These are phyloP conservation scores for Wallemia hederae DNA, from an alignment of 1,284 basidiomycete genomes.

Conservation along the genomic window DNA sequence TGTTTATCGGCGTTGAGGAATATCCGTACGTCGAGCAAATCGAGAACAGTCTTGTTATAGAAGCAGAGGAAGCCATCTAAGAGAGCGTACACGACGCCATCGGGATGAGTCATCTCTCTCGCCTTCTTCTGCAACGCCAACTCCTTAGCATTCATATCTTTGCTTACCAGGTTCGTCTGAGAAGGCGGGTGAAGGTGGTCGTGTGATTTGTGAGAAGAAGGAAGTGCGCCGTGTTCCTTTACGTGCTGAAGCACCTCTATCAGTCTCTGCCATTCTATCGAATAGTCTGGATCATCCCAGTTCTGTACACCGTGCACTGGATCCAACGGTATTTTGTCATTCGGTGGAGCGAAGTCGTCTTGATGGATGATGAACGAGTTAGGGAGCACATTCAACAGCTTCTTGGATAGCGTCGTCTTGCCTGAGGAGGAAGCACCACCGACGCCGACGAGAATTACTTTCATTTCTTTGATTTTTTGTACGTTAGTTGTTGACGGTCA, in stretches of 20 bases:
- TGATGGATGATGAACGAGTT: conserved; percentile 1
- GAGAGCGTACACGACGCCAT: neutral
- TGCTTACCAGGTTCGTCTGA: neutral
- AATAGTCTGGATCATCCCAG: neutral
- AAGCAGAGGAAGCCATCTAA: neutral
- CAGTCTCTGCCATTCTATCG: neutral
- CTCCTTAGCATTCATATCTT: neutral
- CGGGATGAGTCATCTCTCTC: neutral
- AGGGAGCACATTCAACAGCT: conserved; percentile 1
- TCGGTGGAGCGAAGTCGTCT: conserved; percentile 1
- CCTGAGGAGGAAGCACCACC: conserved; percentile 1
- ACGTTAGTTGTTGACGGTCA: too few species aligned
- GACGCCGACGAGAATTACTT: neutral
- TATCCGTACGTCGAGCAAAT: neutral
- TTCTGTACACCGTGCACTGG: neutral
- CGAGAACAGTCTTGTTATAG: neutral
- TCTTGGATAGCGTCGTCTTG: conserved; percentile 2
- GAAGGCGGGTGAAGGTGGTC: neutral
- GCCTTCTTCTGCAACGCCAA: neutral
- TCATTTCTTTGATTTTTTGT: neutral
- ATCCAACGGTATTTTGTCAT: neutral
- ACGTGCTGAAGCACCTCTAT: neutral
- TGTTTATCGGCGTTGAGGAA: neutral
- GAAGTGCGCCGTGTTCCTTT: neutral
- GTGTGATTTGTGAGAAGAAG: neutral